Conservation (phyloP, 1,284 basidiomycete genomes). For the Coniophora puteana region DNA sequence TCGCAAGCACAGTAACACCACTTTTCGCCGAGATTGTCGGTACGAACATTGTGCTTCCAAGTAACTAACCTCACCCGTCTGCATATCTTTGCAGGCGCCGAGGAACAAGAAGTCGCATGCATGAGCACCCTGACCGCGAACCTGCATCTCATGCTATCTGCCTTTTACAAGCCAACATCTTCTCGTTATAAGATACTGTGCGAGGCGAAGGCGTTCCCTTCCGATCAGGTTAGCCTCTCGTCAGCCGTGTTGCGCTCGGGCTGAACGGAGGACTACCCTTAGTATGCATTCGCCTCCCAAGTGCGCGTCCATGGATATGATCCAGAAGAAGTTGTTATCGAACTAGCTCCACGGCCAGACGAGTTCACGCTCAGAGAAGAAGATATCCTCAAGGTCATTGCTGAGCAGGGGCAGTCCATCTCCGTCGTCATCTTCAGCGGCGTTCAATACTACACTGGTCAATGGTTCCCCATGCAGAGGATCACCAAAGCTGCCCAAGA, state of each 20-base stretch:
- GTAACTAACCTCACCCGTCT: slow-evolving; percentile 14
- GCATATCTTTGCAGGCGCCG: slow-evolving; percentile 64
- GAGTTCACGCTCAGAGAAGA: slow-evolving; percentile 88
- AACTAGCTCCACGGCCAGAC: slow-evolving; percentile 75
- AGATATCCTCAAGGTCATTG: slow-evolving; percentile 82
- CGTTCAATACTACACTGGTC: slow-evolving; percentile 98
- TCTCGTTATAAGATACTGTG: slow-evolving; percentile 92
- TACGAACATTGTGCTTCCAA: slow-evolving; percentile 30
- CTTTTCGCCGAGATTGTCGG: slow-evolving; percentile 85
- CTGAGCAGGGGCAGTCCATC: slow-evolving; percentile 70
- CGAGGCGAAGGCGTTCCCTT: slow-evolving; percentile 93
- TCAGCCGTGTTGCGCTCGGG: neutral
- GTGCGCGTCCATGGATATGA: slow-evolving; percentile 78
- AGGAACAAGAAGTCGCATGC: slow-evolving; percentile 86
- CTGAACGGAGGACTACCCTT: slow-evolving; percentile 13
- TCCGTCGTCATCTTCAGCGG: slow-evolving; percentile 89
- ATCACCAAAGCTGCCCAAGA: slow-evolving; percentile 85
- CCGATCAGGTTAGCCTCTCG: slow-evolving; percentile 68
- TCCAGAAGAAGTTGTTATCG: slow-evolving; percentile 72
- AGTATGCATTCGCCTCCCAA: slow-evolving; percentile 97
- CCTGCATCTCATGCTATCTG: slow-evolving; percentile 90
- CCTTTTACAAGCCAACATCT: slow-evolving; percentile 89
- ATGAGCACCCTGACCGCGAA: slow-evolving; percentile 95
- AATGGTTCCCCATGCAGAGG: slow-evolving; percentile 83
- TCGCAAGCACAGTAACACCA: slow-evolving; percentile 71